A percentile compares a stretch with the other conserved stretches of the same genome.
phyloP scores from a whole-genome alignment of 1,139 yeast species.

The Debaryomyces fabryi region DNA sequence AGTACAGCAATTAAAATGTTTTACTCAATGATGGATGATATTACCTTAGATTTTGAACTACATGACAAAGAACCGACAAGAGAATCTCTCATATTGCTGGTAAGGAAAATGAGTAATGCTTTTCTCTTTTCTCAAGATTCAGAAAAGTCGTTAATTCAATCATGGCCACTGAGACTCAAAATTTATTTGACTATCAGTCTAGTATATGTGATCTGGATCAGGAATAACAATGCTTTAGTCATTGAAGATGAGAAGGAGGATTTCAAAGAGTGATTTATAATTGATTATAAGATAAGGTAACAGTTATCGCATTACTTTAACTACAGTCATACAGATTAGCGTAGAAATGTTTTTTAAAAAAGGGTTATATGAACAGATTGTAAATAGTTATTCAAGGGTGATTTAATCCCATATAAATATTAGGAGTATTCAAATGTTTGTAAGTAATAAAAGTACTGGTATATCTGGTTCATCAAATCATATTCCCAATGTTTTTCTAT shows the following conservation, averaged over 20 bases:
- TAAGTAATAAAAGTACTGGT: too few relatives aligned
- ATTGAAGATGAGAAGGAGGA: background rate
- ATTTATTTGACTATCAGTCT: background rate
- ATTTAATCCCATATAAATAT: too few relatives aligned
- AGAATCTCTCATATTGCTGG: background rate
- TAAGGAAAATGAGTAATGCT: background rate
- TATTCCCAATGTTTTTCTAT: too few relatives aligned
- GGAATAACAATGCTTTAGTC: background rate
- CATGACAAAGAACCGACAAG: background rate
- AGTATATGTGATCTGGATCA: background rate
- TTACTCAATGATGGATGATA: background rate
- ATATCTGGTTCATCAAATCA: too few relatives aligned
- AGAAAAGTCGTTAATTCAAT: background rate
- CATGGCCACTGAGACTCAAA: background rate
- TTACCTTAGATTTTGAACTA: background rate
- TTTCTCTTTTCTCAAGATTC: too few relatives aligned
- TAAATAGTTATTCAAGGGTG: too few relatives aligned
- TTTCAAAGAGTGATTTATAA: background rate
- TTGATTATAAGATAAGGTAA: too few relatives aligned
- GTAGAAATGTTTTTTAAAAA: too few relatives aligned
- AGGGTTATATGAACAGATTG: too few relatives aligned
- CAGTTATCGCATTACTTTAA: too few relatives aligned
- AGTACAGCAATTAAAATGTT: constrained; percentile 17
- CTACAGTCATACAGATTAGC: too few relatives aligned
- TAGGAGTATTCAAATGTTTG: too few relatives aligned